Percentiles rank a stretch among this genome's conserved stretches.
These are phyloP conservation scores for Stagonosporopsis cucurbitacearum DNA, from an alignment of 2,329 filamentous ascomycete genomes.

Conservation along the genomic window DNA sequence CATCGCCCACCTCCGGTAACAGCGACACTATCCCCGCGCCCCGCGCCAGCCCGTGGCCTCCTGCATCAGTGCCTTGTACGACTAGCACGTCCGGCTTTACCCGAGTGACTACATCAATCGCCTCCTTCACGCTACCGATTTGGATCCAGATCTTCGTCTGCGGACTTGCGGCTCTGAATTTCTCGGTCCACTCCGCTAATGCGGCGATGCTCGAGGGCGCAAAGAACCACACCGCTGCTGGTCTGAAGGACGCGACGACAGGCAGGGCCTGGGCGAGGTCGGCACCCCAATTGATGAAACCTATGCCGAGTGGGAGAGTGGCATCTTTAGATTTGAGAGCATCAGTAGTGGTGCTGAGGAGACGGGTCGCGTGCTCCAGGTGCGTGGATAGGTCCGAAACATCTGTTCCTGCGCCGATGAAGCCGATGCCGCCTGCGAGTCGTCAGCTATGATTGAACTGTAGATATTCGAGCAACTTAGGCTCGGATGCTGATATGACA, in stretches of 20 bases:
- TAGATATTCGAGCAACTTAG: background rate
- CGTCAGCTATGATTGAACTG: background rate
- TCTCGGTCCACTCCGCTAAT: slow-evolving; percentile 42
- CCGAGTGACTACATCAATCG: slow-evolving; percentile 56
- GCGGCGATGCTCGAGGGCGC: slow-evolving; percentile 59
- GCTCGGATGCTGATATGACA: background rate
- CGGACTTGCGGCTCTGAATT: slow-evolving; percentile 42
- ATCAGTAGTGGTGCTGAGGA: slow-evolving; percentile 32
- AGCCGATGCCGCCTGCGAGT: slow-evolving; percentile 53
- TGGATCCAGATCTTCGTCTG: slow-evolving; percentile 65
- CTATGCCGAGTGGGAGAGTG: slow-evolving; percentile 62
- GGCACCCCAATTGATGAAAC: slow-evolving; percentile 63
- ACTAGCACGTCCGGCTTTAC: slow-evolving; percentile 65
- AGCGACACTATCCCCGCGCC: slow-evolving; percentile 64
- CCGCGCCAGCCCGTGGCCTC: slow-evolving; percentile 66
- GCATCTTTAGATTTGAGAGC: background rate
- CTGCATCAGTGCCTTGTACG: slow-evolving; percentile 68
- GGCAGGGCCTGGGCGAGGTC: slow-evolving; percentile 57
- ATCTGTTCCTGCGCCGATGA: slow-evolving; percentile 55
- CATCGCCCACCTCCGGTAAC: slow-evolving; percentile 63
- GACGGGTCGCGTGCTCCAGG: slow-evolving; percentile 32
- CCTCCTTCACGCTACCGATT: slow-evolving; percentile 65
- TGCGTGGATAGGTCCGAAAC: slow-evolving; percentile 41
- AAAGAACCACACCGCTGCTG: slow-evolving; percentile 71
- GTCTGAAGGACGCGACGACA: slow-evolving; percentile 60